These are phyloP conservation scores for Dothideomycetidae sp. DNA, from an alignment of 2,329 filamentous ascomycete species.

Conservation along the genomic window DNA sequence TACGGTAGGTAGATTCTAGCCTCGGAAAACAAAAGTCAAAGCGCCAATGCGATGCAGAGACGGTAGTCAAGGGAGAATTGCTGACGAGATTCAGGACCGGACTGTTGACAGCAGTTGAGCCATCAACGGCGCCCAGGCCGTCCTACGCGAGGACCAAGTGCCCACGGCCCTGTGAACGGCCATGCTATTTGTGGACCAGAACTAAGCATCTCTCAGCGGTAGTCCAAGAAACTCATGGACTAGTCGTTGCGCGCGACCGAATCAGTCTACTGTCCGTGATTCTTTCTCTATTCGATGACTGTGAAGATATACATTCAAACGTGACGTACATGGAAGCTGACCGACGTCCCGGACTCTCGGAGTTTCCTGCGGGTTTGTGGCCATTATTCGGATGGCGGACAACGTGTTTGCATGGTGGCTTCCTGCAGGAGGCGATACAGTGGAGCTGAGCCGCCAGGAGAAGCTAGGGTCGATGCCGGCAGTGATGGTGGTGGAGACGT, in stretches of 20 bases:
- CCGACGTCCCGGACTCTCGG: too few relatives aligned
- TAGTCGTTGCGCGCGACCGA: too few relatives aligned
- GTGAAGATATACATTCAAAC: too few relatives aligned
- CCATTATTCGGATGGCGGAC: too few relatives aligned
- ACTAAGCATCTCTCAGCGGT: too few relatives aligned
- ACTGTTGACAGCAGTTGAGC: constrained; percentile 1
- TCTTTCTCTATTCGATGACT: too few relatives aligned
- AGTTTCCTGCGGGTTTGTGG: too few relatives aligned
- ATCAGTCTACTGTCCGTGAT: too few relatives aligned
- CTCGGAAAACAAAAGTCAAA: neutral
- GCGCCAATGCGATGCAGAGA: neutral
- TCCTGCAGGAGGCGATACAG: neutral
- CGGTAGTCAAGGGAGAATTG: neutral
- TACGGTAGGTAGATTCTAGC: neutral
- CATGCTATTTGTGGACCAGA: too few relatives aligned
- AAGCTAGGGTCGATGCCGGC: neutral
- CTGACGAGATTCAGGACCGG: constrained; percentile 7
- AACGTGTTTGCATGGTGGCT: neutral
- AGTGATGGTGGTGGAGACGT: neutral
- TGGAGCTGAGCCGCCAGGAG: neutral
- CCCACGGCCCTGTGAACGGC: too few relatives aligned
- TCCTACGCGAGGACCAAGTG: neutral
- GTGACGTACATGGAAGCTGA: too few relatives aligned
- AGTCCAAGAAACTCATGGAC: too few relatives aligned
- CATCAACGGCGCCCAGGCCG: neutral